Conservation (phyloP, 768 basidiomycete genomes). For the Stropharia rugosoannulata region DNA sequence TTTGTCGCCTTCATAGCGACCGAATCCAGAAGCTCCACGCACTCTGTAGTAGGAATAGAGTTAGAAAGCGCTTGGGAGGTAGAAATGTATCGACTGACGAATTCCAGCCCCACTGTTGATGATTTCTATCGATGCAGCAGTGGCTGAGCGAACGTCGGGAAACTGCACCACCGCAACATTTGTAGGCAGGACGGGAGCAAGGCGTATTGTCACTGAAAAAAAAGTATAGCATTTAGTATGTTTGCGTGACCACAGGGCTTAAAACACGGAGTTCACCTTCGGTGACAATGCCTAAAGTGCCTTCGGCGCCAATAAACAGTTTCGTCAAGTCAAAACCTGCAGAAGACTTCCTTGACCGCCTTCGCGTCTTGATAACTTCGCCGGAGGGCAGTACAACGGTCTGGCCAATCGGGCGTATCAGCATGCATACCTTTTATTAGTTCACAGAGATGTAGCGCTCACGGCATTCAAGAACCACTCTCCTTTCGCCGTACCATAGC, state of each 20-base stretch:
- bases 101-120: slow-evolving; percentile 71
- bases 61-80: too few relatives aligned
- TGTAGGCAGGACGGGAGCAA: slow-evolving; percentile 79
- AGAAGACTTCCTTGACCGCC: slow-evolving; percentile 75
- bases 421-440: not conserved
- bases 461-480: slow-evolving; percentile 91
- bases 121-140: slow-evolving; percentile 70
- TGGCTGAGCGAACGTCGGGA: slow-evolving; percentile 68
- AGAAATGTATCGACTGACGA: slow-evolving; percentile 43
- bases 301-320: slow-evolving; percentile 78
- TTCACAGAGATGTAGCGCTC: slow-evolving; percentile 3
- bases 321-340: slow-evolving; percentile 87
- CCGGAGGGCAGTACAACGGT: slow-evolving; percentile 89
- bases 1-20: slow-evolving; percentile 64
- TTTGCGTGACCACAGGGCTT: not conserved
- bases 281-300: slow-evolving; percentile 83
- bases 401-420: slow-evolving; percentile 31
- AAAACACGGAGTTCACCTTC: slow-evolving; percentile 48
- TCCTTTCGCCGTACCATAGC: slow-evolving; percentile 79
- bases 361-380: slow-evolving; percentile 87
- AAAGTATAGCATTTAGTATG: not conserved
- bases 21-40: slow-evolving; percentile 79
- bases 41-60: slow-evolving; percentile 46
- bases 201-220: slow-evolving; percentile 68
- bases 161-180: slow-evolving; percentile 82